Evolutionary conservation across 169 alveolate species (phyloP), one percentile per base, ranked within the genome.

Genomic region (Plasmodium malariae): DNA sequence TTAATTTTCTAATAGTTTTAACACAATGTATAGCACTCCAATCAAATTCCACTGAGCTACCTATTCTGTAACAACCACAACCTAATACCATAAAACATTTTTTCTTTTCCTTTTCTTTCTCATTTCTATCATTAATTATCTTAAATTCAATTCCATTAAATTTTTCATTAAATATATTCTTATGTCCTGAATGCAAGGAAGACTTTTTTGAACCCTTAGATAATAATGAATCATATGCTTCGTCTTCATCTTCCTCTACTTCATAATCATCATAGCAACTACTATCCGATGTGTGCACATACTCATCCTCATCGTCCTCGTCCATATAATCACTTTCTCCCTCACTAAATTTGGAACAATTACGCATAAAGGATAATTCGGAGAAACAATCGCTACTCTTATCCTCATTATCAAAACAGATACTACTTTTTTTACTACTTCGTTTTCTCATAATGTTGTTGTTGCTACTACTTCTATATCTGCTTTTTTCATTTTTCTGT

Each of bases 11-110:
- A 30, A 96, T 90, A 2, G 97, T 94, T 65, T 93, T 92, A 37
- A 96, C 95, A 69, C 97, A 94, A 63, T 93, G 87, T 55, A 96
- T 96, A 21, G 97, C 95, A 63, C 96, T 93, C 98, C 98, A 96
- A 78, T 96, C 98, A 89, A 96, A 96, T 91, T 96, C 98, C 45
- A 96, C 97, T 49, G 95, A 85, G 83, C 96, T 88, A 34, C 97
- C 98, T 55, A 95, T 95, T 57, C 98, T 87, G 88, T 95, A 95
- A 49, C 96, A 93, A 28, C 97, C 98, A 88, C 97, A 96, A 19
- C 98, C 98, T 67, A 95, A 80, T 14, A 95, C 98, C 21, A 93
- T 83, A 28, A 93, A 85, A 51, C 90, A 65, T 59, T 76, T 54
- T 43, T 78, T 69, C 11, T 45, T 74, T 26, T 70, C 69, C 28